A percentile compares a stretch with the other conserved stretches of the same genome.
These are phyloP conservation scores for Thelonectria blattea DNA, from an alignment of 2,329 filamentous ascomycete species.

Conservation along the genomic window DNA sequence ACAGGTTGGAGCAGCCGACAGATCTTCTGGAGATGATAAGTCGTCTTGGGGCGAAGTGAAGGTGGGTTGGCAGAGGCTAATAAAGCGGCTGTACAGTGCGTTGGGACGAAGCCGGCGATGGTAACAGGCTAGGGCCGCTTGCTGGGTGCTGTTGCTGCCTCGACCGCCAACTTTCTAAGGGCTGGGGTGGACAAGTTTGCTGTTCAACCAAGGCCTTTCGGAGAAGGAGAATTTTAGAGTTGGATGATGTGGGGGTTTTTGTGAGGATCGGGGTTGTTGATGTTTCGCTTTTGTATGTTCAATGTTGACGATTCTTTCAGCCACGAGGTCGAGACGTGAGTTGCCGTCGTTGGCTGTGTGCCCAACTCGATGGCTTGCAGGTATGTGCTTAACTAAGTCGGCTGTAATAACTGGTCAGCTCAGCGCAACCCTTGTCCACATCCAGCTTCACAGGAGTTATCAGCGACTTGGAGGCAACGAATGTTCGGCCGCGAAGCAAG, in stretches of 20 bases:
- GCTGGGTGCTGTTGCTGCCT: constrained; percentile 1
- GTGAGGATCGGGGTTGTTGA: constrained; percentile 3
- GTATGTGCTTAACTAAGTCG: constrained; percentile 1
- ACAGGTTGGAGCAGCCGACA: constrained; percentile 32
- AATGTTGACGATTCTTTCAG: not conserved
- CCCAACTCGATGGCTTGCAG: constrained; percentile 1
- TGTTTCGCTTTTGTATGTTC: constrained; percentile 6
- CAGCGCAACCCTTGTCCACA: constrained; percentile 4
- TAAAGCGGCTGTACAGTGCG: constrained; percentile 38
- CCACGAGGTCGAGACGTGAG: not conserved
- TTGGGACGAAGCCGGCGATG: constrained; percentile 22
- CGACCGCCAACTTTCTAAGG: constrained; percentile 12
- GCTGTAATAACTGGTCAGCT: constrained; percentile 17
- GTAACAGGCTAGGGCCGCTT: constrained; percentile 10
- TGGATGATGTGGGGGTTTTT: constrained; percentile 8
- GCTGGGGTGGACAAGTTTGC: constrained; percentile 3
- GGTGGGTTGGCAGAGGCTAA: constrained; percentile 37
- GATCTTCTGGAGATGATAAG: constrained; percentile 36
- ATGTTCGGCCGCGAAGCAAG: constrained; percentile 12
- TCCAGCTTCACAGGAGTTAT: constrained; percentile 10
- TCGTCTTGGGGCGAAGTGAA: constrained; percentile 39
- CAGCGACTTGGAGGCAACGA: not conserved
- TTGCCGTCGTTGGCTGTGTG: not conserved
- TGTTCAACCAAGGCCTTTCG: not conserved
- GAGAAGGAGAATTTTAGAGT: constrained; percentile 14